Evolutionary conservation across 2,329 filamentous ascomycete species (phyloP), one percentile per base, ranked within the genome.

Genomic region (Hymenoscyphus fraxineus): DNA sequence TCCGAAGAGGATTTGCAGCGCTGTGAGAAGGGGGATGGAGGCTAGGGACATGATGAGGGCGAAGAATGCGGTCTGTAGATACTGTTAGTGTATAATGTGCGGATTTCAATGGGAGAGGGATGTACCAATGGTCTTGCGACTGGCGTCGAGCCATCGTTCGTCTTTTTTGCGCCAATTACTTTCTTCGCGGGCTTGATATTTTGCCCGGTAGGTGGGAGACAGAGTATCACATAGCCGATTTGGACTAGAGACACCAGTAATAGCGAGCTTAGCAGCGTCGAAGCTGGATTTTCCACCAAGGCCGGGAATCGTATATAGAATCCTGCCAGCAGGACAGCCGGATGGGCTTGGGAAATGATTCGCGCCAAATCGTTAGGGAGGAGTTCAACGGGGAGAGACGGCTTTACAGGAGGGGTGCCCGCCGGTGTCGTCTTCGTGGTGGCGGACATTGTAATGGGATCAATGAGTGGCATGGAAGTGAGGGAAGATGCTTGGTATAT

Each of bases 1-100:
- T 73, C 95, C 95, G 77, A 97, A 96, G 70, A 98, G 89, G 73
- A 98, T 82, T 75, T 88, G 82, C 27, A 88, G 71, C 35, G 76
- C 69, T 15, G 82, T 78, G 56, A 89, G 79, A 41, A 86, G 73
- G 1, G 87, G 86, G 0, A 85, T 81, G 5, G 65, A 84, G 58
- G 78, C 62, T 16, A 71, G 60, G 19, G 78, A 74, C 13, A 88
- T 78, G 57, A 86, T 76, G 39, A 94, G 83, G 7, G 90, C 88
- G 64, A 93, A 81, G 69, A 95, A 82, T 1, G 86, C 83, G 1
- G 91, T 88, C 83, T 97, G 73, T 51, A 58, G 4, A 22, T 3
- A 22, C 27, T 22, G 12, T 51, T 27, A 54, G 47, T 5, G 22
- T 54, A 54, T 1, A 13, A 27, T 13, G 12, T 27, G 22, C 2